Conservation (phyloP, 306 rosid species). For the Lathyrus oleraceus region DNA sequence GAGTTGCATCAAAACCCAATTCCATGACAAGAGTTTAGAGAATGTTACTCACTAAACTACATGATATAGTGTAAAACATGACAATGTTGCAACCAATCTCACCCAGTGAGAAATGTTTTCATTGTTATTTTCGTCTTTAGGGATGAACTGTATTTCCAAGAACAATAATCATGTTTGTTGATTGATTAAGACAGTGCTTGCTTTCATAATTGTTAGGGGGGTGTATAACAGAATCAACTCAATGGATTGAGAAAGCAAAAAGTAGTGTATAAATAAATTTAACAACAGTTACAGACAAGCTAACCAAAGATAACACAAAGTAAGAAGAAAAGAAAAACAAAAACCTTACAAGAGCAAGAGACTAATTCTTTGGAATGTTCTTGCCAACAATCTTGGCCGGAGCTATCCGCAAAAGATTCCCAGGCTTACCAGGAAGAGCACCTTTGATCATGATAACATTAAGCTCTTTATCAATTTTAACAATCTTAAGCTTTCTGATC, state of each 20-base stretch:
- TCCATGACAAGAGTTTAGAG: not conserved
- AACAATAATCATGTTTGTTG: not conserved
- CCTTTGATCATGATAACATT: slow-evolving; percentile 92
- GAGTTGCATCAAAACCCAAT: not conserved
- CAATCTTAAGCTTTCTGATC: slow-evolving; percentile 92
- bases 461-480: slow-evolving; percentile 82
- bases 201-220: not conserved
- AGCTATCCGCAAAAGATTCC: slow-evolving; percentile 83
- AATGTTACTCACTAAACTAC: no score
- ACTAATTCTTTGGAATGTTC: slow-evolving; percentile 84
- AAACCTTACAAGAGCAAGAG: not conserved
- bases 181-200: not conserved
- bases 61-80: not conserved
- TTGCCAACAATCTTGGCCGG: slow-evolving; percentile 96
- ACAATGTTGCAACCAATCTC: not conserved
- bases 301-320: not conserved
- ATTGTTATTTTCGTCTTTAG: not conserved
- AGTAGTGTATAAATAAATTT: slow-evolving; percentile 9
- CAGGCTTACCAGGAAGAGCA: slow-evolving; percentile 95
- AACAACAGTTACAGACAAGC: not conserved
- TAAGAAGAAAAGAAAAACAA: not conserved
- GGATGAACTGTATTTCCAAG: not conserved
- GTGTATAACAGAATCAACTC: not conserved
- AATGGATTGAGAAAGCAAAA: not conserved
- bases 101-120: not conserved